These are phyloP conservation scores for Yarrowia sp. DNA, from an alignment of 805 yeast species.

Conservation along the genomic window DNA sequence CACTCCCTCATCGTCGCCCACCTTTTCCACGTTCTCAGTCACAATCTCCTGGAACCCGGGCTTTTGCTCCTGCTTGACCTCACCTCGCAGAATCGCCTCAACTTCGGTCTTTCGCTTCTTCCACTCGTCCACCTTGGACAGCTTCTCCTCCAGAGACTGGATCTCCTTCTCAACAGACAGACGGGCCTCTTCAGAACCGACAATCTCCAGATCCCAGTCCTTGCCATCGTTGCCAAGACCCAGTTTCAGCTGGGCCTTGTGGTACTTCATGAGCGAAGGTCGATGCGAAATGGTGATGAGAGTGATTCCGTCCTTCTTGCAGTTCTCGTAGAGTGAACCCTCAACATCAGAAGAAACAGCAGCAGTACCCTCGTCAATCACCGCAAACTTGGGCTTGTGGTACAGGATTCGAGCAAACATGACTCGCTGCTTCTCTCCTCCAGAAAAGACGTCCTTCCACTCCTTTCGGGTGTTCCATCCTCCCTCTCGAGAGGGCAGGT, in stretches of 20 bases:
- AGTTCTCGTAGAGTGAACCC: constrained; percentile 74
- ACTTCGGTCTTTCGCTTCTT: constrained; percentile 59
- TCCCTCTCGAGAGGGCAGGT: constrained; percentile 63
- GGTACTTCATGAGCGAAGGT: constrained; percentile 80
- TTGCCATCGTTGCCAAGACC: constrained; percentile 49
- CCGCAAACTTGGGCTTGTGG: constrained; percentile 75
- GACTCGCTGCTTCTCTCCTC: constrained; percentile 93
- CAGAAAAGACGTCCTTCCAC: constrained; percentile 90
- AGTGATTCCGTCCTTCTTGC: constrained; percentile 68
- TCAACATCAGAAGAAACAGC: constrained; percentile 90
- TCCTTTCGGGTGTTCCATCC: constrained; percentile 54
- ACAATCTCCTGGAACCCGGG: constrained; percentile 20
- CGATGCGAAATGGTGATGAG: constrained; percentile 81
- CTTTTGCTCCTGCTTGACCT: constrained; percentile 19
- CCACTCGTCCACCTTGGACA: constrained; percentile 59
- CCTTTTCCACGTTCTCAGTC: constrained; percentile 2
- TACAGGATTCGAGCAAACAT: constrained; percentile 82
- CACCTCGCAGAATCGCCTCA: constrained; percentile 41
- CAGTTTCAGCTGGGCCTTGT: constrained; percentile 69
- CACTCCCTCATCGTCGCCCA: not conserved
- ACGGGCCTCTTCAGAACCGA: constrained; percentile 64
- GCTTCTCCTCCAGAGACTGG: constrained; percentile 57
- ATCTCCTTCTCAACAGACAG: constrained; percentile 74
- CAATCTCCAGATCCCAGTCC: constrained; percentile 60
- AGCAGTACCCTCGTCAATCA: constrained; percentile 90